Conservation (phyloP, 2,329 filamentous ascomycete genomes). For the Epicoccum nigrum region DNA sequence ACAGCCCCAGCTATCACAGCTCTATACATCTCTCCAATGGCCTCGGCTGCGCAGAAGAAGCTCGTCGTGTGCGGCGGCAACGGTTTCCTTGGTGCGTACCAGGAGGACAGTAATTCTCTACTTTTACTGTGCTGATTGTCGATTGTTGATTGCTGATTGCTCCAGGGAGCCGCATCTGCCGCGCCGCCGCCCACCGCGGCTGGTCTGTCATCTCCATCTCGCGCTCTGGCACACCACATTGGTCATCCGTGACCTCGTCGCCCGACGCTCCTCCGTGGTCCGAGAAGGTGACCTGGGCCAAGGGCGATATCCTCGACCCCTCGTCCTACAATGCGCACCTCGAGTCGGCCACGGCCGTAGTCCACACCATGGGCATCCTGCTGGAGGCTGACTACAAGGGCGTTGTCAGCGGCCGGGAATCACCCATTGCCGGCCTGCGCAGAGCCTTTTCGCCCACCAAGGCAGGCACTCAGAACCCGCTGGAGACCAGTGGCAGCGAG, state of each 20-base stretch:
- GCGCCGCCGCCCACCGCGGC: conserved; percentile 79
- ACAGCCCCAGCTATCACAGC: too few relatives aligned
- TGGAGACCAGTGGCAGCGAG: conserved; percentile 64
- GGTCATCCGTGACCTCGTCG: conserved; percentile 78
- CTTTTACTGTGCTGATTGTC: too few relatives aligned
- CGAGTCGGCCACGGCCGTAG: conserved; percentile 78
- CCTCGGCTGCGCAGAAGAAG: conserved; percentile 70
- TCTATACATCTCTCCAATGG: conserved; percentile 43
- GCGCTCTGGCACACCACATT: conserved; percentile 89
- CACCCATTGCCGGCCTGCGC: conserved; percentile 76
- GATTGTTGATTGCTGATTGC: too few relatives aligned
- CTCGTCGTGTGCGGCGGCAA: conserved; percentile 92
- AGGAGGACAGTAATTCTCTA: too few relatives aligned
- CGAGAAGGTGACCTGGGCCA: conserved; percentile 81
- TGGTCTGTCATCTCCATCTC: conserved; percentile 95
- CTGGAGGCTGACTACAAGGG: conserved; percentile 98
- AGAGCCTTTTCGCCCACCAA: conserved; percentile 76
- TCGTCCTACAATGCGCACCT: conserved; percentile 78
- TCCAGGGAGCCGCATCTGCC: conserved; percentile 80
- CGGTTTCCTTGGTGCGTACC: conserved; percentile 80
- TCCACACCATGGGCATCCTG: conserved; percentile 95
- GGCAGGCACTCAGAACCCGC: conserved; percentile 68
- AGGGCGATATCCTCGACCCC: conserved; percentile 85
- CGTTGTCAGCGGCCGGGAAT: conserved; percentile 81
- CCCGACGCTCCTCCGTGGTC: conserved; percentile 78